A percentile compares a stretch with the other conserved stretches of the same genome.
These are phyloP conservation scores for Turritis glabra DNA, from an alignment of 345 rosid genomes.

Conservation along the genomic window DNA sequence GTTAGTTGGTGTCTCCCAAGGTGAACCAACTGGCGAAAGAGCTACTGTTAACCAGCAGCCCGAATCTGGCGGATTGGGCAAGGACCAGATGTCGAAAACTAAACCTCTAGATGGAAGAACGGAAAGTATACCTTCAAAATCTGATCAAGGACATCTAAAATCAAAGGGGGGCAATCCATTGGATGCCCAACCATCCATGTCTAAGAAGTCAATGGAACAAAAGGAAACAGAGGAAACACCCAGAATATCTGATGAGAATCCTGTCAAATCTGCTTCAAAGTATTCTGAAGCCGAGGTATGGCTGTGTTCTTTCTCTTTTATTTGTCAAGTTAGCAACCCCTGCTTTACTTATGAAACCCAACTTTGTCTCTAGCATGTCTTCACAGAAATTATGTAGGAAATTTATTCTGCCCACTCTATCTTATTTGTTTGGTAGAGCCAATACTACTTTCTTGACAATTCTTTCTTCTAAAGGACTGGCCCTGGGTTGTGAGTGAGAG, in stretches of 20 bases:
- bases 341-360: neutral
- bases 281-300: constrained; percentile 72
- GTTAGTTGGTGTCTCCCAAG: constrained; percentile 48
- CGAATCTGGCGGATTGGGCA: constrained; percentile 58
- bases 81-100: constrained; percentile 63
- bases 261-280: constrained; percentile 49
- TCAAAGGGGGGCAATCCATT: constrained; percentile 61
- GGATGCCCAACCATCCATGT: constrained; percentile 49
- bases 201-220: constrained; percentile 49
- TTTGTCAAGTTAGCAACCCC: constrained; percentile 8
- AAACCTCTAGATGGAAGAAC: constrained; percentile 68
- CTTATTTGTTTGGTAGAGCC: neutral
- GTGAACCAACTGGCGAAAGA: constrained; percentile 60
- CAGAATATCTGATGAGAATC: constrained; percentile 53
- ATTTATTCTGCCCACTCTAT: neutral
- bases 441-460: neutral
- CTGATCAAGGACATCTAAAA: constrained; percentile 65
- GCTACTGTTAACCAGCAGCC: constrained; percentile 47
- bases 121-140: constrained; percentile 58
- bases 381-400: constrained; percentile 12
- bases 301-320: constrained; percentile 3
- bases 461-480: neutral
- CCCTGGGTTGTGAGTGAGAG: constrained; percentile 20
- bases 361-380: constrained; percentile 11
- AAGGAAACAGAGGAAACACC: constrained; percentile 59